Evolutionary conservation across 345 rosid species (phyloP), one percentile per base, ranked within the genome.

Genomic region (Eucalyptus tenuipes): DNA sequence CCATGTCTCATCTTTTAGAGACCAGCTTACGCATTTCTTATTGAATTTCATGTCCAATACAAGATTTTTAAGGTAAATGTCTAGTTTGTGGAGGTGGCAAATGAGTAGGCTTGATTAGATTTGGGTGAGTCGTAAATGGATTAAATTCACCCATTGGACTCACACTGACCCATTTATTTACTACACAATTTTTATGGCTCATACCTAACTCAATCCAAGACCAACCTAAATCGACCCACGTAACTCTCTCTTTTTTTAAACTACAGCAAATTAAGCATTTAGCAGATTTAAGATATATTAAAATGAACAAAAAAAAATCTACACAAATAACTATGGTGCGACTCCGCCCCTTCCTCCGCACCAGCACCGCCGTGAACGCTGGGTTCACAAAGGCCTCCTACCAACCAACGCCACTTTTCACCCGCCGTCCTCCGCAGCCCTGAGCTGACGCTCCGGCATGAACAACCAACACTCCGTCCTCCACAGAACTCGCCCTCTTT

Each of bases 111-210:
- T 55, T 55, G 59, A 22, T 55, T 4, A 55, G 0, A 55, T 1
- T 55, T 55, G 27, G 12, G 1, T 55, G 59, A 12, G 27, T 55
- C 0, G 12, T 55, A 55, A 53, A 53, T 22, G 7, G 59, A 53
- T 1, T 8, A 53, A 22, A 55, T 22, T 55, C 59, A 55, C 59
- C 59, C 59, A 20, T 22, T 55, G 1, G 12, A 55, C 12, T 55
- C 1, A 1, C 0, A 22, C 5, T 4, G 0, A 55, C 0, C 59
- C 27, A 55, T 55, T 53, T 53, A 20, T 53, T 53, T 53, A 55
- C 5, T 2, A 9, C 25, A 8, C 11, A 8, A 8, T 22, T 20
- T 55, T 55, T 27, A 55, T 55, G 59, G 27, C 27, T 55, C 59
- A 22, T 22, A 55, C 59, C 27, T 55, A 55, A 22, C 27, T 22